Evolutionary conservation across 192 early-diverging fungal genomes (phyloP).

Genomic region (Backusella australiensis): DNA sequence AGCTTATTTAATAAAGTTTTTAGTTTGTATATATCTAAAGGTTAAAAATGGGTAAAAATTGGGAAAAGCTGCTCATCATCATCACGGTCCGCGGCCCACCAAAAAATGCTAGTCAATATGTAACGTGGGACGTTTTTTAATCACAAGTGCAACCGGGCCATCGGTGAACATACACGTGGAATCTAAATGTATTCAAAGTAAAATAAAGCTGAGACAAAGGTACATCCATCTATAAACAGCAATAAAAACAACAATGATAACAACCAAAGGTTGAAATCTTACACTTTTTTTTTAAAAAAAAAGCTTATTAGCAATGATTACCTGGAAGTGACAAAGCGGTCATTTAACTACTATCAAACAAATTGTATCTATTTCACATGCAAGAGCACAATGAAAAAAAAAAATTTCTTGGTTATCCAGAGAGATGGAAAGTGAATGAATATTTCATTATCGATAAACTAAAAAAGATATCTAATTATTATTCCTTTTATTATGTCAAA

Average conservation of each 20-base stretch:
- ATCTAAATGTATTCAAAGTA: background rate
- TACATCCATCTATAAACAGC: background rate
- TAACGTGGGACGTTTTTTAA: constrained; percentile 3
- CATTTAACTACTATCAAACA: background rate
- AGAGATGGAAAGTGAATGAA: background rate
- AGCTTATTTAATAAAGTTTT: constrained; percentile 1
- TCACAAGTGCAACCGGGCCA: background rate
- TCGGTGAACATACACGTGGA: constrained; percentile 1
- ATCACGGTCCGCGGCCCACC: background rate
- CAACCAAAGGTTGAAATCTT: background rate
- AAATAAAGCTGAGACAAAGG: background rate
- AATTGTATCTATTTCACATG: background rate
- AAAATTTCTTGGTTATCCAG: background rate
- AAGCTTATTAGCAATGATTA: background rate
- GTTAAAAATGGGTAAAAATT: background rate
- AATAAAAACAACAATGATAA: background rate
- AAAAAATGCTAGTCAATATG: background rate
- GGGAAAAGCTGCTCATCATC: background rate
- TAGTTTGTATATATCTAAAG: background rate
- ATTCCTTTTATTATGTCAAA: constrained; percentile 1
- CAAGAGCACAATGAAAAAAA: background rate
- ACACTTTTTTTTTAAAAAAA: background rate
- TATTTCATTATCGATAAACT: background rate
- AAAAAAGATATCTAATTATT: constrained; percentile 1
- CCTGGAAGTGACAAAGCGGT: background rate